Base-by-base conservation (phyloP, 148 eudicot species). In the Silene uniflora region DNA sequence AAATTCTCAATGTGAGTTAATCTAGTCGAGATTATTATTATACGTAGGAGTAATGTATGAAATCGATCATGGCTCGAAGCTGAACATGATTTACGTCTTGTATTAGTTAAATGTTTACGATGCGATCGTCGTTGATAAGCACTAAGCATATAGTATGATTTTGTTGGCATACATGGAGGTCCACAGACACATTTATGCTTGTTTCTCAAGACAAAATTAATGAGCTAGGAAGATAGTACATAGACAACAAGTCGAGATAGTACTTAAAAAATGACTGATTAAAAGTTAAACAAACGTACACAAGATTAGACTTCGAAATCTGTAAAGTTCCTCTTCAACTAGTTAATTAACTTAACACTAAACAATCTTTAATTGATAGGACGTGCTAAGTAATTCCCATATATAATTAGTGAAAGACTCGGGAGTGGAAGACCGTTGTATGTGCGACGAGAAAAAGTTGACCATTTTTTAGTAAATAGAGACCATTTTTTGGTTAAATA, bases 71-170 rank as follows among this genome's bases (percentile, higher is more conserved):
- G 22, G 68, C 35, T 49, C 62, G 42, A 27, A 10, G 47, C 32
- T 32, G 73, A 68, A n/a, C 32, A 75, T 75, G 75, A 80, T 59
- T 58, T 49, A 11, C 29, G 61, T 65, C 75, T 71, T 3, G 10
- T 55, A 64, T 5, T 63, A 5, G 27, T 22, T 25, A 77, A 52
- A 64, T 63, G 16, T 9, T 72, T 16, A 81, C 80, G 80, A 81
- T 25, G 83, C 29, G 7, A 22, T 73, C 76, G 83, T 81, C 80
- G 77, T 81, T 76, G 80, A 52, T 72, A 76, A 81, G 49, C 83
- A 81, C 80, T 58, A 76, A 19, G 64, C 44, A 72, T 67, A 71
- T 65, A 35, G 25, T 67, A 76, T 49, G 25, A 67, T 29, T 66
- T 65, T 54, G 44, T 65, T 81, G 19, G 22, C 3, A 29, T 65